phyloP scores from a whole-genome alignment of 257 asterid species.

The Rauvolfia tetraphylla region DNA sequence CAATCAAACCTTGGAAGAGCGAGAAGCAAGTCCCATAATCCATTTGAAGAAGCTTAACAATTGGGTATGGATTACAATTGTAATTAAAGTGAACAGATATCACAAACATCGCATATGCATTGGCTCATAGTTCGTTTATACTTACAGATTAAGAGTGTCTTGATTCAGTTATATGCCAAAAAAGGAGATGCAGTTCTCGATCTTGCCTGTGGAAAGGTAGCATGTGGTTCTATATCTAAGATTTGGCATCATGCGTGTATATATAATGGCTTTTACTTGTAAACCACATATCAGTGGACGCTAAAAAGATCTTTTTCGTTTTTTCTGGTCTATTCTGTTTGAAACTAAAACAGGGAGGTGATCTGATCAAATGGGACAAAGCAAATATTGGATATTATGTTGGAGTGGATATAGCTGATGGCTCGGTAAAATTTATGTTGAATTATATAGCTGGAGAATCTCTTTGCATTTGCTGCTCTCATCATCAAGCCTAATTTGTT shows the following conservation, averaged over 20 bases:
- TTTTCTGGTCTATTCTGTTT: slow-evolving; percentile 1
- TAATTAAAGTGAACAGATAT: not conserved
- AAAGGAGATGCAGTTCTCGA: slow-evolving; percentile 93
- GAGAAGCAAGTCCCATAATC: slow-evolving; percentile 97
- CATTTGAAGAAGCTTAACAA: slow-evolving; percentile 97
- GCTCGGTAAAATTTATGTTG: slow-evolving; percentile 58
- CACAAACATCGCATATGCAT: not conserved
- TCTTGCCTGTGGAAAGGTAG: slow-evolving; percentile 97
- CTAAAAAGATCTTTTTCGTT: not conserved
- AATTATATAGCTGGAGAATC: not conserved
- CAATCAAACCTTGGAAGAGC: slow-evolving; percentile 90
- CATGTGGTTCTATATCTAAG: not conserved
- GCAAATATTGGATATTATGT: slow-evolving; percentile 89
- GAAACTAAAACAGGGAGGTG: slow-evolving; percentile 75
- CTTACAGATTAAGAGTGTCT: slow-evolving; percentile 87
- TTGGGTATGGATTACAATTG: slow-evolving; percentile 52
- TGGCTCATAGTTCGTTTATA: slow-evolving; percentile 9
- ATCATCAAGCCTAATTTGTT: not conserved
- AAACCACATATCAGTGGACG: not conserved
- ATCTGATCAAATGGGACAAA: slow-evolving; percentile 98
- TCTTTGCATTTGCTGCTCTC: not conserved
- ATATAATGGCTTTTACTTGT: not conserved
- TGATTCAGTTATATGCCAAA: slow-evolving; percentile 79
- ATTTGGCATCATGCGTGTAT: not conserved
- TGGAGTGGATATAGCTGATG: slow-evolving; percentile 94